A percentile compares a stretch with the other conserved stretches of the same genome.
Evolutionary conservation across 768 basidiomycete species (phyloP).

Genomic region (Collybia sordida): DNA sequence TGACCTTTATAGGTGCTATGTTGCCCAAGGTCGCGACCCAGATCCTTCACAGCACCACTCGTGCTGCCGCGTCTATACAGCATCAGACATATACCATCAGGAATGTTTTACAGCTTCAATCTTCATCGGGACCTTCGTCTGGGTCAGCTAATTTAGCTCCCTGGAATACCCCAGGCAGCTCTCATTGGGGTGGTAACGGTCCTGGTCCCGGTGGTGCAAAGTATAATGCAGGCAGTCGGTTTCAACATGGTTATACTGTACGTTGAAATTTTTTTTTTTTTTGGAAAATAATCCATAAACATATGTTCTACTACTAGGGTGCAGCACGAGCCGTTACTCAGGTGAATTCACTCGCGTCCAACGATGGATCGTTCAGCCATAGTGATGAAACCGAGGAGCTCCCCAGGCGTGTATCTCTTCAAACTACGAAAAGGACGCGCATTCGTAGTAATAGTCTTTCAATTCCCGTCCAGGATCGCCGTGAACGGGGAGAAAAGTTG

Average conservation of each 20-base stretch:
- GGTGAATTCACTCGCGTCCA: slow-evolving; percentile 58
- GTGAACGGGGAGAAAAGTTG: slow-evolving; percentile 41
- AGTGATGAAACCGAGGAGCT: slow-evolving; percentile 63
- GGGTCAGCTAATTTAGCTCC: slow-evolving; percentile 35
- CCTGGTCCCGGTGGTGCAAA: slow-evolving; percentile 73
- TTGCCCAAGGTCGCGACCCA: slow-evolving; percentile 83
- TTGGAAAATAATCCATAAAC: not conserved
- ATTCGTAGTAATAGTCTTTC: slow-evolving; percentile 65
- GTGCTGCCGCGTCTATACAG: slow-evolving; percentile 75
- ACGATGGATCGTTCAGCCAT: slow-evolving; percentile 46
- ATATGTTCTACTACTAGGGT: slow-evolving; percentile 54
- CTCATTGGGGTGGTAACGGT: slow-evolving; percentile 50
- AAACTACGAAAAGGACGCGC: slow-evolving; percentile 34
- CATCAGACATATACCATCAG: slow-evolving; percentile 69
- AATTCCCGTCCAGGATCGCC: slow-evolving; percentile 38
- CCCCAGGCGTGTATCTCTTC: slow-evolving; percentile 25
- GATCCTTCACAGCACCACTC: slow-evolving; percentile 71
- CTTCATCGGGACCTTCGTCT: slow-evolving; percentile 45
- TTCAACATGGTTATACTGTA: slow-evolving; percentile 69
- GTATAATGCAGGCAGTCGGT: slow-evolving; percentile 68
- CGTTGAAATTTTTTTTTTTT: slow-evolving; percentile 22
- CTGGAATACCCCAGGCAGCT: slow-evolving; percentile 48
- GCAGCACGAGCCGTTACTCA: slow-evolving; percentile 73
- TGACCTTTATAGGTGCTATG: slow-evolving; percentile 40
- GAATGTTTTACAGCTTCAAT: slow-evolving; percentile 74